phyloP scores from a whole-genome alignment of 768 basidiomycete species.

The Mrakia gelida region DNA sequence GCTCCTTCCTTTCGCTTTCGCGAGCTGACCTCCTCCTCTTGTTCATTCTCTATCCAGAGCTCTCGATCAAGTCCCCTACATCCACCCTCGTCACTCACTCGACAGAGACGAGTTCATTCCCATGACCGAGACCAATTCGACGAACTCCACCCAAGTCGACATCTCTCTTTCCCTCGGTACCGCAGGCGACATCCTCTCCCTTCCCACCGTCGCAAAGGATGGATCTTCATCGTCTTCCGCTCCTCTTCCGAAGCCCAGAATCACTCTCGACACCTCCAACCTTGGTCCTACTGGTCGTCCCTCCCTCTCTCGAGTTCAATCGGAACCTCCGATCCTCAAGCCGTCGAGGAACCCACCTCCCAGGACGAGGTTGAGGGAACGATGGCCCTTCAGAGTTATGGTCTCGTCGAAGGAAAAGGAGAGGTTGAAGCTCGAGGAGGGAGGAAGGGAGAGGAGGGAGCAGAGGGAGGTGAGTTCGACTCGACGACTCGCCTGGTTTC shows the following conservation, averaged over 20 bases:
- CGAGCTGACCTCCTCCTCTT: too few species aligned
- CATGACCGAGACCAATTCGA: not conserved
- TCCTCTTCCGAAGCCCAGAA: not conserved
- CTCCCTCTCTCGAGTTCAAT: not conserved
- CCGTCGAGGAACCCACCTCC: conserved; percentile 6
- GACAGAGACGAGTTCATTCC: conserved; percentile 3
- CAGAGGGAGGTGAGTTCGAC: conserved; percentile 9
- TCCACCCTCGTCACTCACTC: not conserved
- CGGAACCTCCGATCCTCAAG: not conserved
- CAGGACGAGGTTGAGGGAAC: not conserved
- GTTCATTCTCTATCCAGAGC: not conserved
- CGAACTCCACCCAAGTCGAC: not conserved
- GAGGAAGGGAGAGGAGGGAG: conserved; percentile 9
- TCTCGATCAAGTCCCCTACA: not conserved
- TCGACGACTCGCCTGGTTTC: not conserved
- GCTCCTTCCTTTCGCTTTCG: not conserved
- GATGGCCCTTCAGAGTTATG: not conserved
- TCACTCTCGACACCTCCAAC: conserved; percentile 1
- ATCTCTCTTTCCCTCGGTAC: not conserved
- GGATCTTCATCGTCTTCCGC: not conserved
- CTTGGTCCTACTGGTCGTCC: not conserved
- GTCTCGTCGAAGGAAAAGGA: not conserved
- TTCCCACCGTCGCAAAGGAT: not conserved
- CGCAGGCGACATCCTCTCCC: not conserved
- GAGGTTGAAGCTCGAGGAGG: not conserved